Evolutionary conservation across 768 basidiomycete genomes (phyloP).

Genomic region (Strobilomyces echinocephalus): DNA sequence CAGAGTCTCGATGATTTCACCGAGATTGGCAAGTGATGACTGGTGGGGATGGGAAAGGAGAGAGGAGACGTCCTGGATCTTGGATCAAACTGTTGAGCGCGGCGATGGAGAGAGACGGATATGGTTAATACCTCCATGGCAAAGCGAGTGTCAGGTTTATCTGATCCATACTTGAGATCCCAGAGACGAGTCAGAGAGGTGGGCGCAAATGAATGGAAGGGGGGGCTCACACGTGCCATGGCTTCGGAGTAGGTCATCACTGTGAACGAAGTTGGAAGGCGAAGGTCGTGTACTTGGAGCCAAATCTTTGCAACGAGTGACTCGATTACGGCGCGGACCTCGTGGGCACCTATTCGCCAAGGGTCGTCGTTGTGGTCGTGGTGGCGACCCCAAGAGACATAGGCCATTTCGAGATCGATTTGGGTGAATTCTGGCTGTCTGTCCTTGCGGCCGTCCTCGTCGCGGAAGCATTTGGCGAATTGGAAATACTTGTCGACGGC

Average conservation of each 20-base stretch:
- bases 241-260: slow-evolving; percentile 89
- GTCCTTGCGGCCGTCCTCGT: slow-evolving; percentile 93
- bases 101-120: neutral
- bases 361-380: slow-evolving; percentile 22
- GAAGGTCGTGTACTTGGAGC: slow-evolving; percentile 60
- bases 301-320: slow-evolving; percentile 70
- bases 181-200: slow-evolving; percentile 15
- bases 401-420: slow-evolving; percentile 95
- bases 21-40: slow-evolving; percentile 20
- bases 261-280: slow-evolving; percentile 58
- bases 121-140: slow-evolving; percentile 66
- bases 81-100: slow-evolving; percentile 11
- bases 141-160: slow-evolving; percentile 92
- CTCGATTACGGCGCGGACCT: slow-evolving; percentile 80
- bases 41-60: slow-evolving; percentile 27
- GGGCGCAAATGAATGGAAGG: slow-evolving; percentile 6
- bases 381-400: slow-evolving; percentile 70
- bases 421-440: slow-evolving; percentile 97
- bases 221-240: slow-evolving; percentile 72
- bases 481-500: slow-evolving; percentile 89
- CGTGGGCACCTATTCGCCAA: slow-evolving; percentile 84
- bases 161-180: slow-evolving; percentile 74
- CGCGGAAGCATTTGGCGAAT: slow-evolving; percentile 90
- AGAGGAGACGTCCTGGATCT: slow-evolving; percentile 35
- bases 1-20: slow-evolving; percentile 31